Conservation (phyloP, 1,139 yeast genomes). For the Candida neerlandica region DNA sequence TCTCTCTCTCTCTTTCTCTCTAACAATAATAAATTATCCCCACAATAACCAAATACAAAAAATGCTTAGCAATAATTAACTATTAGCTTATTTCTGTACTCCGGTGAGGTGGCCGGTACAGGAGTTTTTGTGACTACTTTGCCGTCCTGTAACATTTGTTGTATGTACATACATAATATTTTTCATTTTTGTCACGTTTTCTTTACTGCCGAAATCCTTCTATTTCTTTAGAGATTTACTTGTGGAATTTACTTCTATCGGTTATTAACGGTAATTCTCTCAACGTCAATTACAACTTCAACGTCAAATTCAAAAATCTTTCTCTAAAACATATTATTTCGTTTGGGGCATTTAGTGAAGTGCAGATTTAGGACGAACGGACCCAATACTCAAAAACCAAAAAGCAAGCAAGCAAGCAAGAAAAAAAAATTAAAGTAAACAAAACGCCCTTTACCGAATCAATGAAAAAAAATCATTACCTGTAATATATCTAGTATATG, state of each 20-base stretch:
- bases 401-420: background rate
- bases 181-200: background rate
- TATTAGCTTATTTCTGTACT: too few relatives aligned
- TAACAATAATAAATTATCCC: too few relatives aligned
- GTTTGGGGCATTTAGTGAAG: background rate
- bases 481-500: too few relatives aligned
- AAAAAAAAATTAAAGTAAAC: too few relatives aligned
- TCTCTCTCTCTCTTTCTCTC: too few relatives aligned
- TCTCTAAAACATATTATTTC: background rate
- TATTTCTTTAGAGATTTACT: background rate
- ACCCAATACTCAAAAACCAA: too few relatives aligned
- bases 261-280: background rate
- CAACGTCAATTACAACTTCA: background rate
- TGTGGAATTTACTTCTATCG: background rate
- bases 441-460: too few relatives aligned
- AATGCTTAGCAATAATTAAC: background rate
- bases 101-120: too few relatives aligned
- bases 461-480: too few relatives aligned
- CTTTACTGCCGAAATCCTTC: constrained; percentile 1
- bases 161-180: too few relatives aligned
- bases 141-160: too few relatives aligned
- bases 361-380: constrained; percentile 3
- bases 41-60: too few relatives aligned
- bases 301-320: background rate
- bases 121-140: background rate